Conservation (phyloP, 1,139 yeast species). For the Suhomyces kunorum region DNA sequence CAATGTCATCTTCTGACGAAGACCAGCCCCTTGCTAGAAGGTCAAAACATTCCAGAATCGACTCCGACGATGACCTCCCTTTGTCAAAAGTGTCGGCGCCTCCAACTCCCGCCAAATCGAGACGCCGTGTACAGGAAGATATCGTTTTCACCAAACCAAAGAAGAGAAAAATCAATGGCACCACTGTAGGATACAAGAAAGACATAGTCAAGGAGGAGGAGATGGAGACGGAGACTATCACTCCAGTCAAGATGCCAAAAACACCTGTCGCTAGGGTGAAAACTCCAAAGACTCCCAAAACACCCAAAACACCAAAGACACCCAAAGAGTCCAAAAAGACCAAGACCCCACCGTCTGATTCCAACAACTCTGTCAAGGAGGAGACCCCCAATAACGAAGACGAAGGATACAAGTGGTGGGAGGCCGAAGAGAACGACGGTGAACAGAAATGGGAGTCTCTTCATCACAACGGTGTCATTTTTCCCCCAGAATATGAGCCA, state of each 20-base stretch:
- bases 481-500: conserved; percentile 91
- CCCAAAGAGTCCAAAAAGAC: conserved; percentile 6
- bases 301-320: conserved; percentile 6
- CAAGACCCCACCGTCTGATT: neutral
- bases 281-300: conserved; percentile 6
- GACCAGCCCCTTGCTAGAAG: conserved; percentile 10
- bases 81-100: conserved; percentile 9
- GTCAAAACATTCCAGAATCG: conserved; percentile 5
- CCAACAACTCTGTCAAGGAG: conserved; percentile 5
- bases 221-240: neutral
- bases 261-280: too few relatives aligned
- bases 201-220: conserved; percentile 5
- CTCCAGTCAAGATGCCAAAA: too few relatives aligned
- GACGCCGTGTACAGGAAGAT: conserved; percentile 5
- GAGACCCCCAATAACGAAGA: conserved; percentile 41
- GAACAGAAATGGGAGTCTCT: conserved; percentile 83
- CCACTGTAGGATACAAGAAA: neutral
- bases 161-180: conserved; percentile 9
- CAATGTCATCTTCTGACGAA: conserved; percentile 11
- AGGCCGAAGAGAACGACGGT: conserved; percentile 66
- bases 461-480: conserved; percentile 86
- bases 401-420: conserved; percentile 84
- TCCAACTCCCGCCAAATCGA: neutral
- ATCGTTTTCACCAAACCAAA: conserved; percentile 8
- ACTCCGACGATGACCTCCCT: conserved; percentile 17